These are phyloP conservation scores for Wallacemonas collosoma DNA, from an alignment of 208 protist genomes.

Conservation along the genomic window DNA sequence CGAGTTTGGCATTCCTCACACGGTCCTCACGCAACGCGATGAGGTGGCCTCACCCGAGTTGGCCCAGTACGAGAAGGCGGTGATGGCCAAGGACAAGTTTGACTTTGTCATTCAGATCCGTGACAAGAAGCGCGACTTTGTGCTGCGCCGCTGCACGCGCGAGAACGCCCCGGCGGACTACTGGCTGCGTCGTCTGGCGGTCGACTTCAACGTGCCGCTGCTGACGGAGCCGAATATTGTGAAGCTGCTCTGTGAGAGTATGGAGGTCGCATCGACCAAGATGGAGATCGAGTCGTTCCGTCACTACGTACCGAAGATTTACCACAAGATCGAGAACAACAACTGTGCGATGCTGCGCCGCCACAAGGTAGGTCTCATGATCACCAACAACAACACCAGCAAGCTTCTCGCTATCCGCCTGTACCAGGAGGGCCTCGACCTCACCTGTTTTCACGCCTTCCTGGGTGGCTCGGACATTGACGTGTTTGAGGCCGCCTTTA, in stretches of 20 bases:
- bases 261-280: conserved; percentile 38
- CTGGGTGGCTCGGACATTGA: conserved; percentile 84
- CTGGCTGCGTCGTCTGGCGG: conserved; percentile 86
- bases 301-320: conserved; percentile 87
- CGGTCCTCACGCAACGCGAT: conserved; percentile 47
- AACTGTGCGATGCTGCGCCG: conserved; percentile 85
- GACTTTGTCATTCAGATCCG: conserved; percentile 91
- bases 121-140: conserved; percentile 82
- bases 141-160: conserved; percentile 73
- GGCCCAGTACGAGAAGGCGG: conserved; percentile 53
- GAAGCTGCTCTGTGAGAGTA: conserved; percentile 72
- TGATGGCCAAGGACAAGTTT: conserved; percentile 66
- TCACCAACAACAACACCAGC: conserved; percentile 89
- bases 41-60: conserved; percentile 27
- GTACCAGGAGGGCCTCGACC: conserved; percentile 68
- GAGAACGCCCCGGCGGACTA: conserved; percentile 80
- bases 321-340: conserved; percentile 90
- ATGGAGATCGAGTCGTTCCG: conserved; percentile 86
- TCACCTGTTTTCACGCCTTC: conserved; percentile 92
- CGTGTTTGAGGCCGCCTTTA: conserved; percentile 77
- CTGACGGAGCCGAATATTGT: conserved; percentile 88
- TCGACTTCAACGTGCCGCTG: conserved; percentile 90
- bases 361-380: conserved; percentile 91
- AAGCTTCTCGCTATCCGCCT: conserved; percentile 87
- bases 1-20: conserved; percentile 76